These are phyloP conservation scores for Umbilicaria muhlenbergii DNA, from an alignment of 495 filamentous ascomycete genomes.

Conservation along the genomic window DNA sequence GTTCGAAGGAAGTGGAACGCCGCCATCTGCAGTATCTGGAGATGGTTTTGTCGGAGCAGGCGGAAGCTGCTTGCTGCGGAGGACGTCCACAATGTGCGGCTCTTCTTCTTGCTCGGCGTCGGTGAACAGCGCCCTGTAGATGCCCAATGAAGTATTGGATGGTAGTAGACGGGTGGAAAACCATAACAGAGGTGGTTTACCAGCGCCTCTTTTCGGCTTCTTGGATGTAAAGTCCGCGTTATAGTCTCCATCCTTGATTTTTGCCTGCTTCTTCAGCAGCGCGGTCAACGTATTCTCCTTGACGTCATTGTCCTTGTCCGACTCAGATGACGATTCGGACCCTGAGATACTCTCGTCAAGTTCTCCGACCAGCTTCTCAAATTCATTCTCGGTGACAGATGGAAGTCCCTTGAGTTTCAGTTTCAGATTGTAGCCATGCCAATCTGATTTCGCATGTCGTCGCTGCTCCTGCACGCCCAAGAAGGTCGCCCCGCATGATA, in stretches of 20 bases:
- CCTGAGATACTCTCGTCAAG: conserved; percentile 83
- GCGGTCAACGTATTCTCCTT: conserved; percentile 53
- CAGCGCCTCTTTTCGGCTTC: conserved; percentile 35
- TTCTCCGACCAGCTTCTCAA: conserved; percentile 67
- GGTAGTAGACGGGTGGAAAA: conserved; percentile 62
- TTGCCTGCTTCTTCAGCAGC: conserved; percentile 71
- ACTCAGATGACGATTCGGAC: conserved; percentile 36
- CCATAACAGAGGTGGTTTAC: conserved; percentile 73
- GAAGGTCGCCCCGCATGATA: conserved; percentile 61
- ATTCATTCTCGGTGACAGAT: conserved; percentile 60
- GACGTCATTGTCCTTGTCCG: conserved; percentile 32
- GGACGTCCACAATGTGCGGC: conserved; percentile 40
- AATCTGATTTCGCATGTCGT: conserved; percentile 75
- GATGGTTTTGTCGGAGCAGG: conserved; percentile 44
- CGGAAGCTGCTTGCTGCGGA: conserved; percentile 60
- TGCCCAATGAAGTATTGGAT: conserved; percentile 60
- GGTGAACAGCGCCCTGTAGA: conserved; percentile 76
- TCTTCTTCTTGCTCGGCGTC: conserved; percentile 50
- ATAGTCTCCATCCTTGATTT: conserved; percentile 40
- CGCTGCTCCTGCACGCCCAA: conserved; percentile 64
- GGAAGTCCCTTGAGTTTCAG: conserved; percentile 59
- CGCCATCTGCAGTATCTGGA: conserved; percentile 26
- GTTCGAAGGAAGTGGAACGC: conserved; percentile 28
- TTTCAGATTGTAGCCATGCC: conserved; percentile 89
- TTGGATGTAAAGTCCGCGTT: conserved; percentile 22